Conservation (phyloP, 768 basidiomycete species). For the Termitomyces sp. region DNA sequence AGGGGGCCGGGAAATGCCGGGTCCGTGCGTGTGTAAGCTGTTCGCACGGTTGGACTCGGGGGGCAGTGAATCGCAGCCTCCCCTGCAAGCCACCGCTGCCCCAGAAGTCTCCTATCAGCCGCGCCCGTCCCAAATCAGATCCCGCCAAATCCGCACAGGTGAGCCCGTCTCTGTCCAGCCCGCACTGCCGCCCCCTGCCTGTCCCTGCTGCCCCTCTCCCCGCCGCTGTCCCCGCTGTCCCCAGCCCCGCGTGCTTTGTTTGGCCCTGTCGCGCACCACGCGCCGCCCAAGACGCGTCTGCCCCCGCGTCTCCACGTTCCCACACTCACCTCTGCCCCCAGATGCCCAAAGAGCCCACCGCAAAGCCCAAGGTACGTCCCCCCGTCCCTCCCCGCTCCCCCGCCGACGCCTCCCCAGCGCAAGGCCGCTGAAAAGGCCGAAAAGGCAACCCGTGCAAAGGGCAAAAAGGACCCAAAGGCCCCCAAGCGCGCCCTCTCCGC, state of each 20-base stretch:
- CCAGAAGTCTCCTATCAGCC: constrained; percentile 1
- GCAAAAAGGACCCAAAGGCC: constrained; percentile 76
- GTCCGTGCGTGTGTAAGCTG: constrained; percentile 9
- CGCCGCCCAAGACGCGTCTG: constrained; percentile 8
- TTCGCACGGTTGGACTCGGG: constrained; percentile 9
- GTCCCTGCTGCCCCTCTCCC: not conserved
- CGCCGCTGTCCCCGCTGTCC: not conserved
- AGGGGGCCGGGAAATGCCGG: not conserved
- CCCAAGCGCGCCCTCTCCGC: constrained; percentile 93
- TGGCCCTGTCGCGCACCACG: constrained; percentile 8
- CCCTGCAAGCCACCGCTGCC: constrained; percentile 5
- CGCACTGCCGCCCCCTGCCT: no score
- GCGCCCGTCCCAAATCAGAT: not conserved
- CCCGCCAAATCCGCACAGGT: not conserved
- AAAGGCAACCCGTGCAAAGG: constrained; percentile 36
- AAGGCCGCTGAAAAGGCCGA: constrained; percentile 74
- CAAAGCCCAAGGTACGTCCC: constrained; percentile 60
- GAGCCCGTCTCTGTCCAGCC: not conserved
- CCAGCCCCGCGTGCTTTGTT: constrained; percentile 10
- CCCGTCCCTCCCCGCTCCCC: constrained; percentile 4
- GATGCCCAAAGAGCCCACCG: constrained; percentile 73
- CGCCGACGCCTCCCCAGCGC: constrained; percentile 37
- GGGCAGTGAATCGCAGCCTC: not conserved
- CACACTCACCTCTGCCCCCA: constrained; percentile 13
- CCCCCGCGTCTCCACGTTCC: not conserved